Conservation (phyloP, 352 stramenopile genomes). For the Phytophthora foliorum region DNA sequence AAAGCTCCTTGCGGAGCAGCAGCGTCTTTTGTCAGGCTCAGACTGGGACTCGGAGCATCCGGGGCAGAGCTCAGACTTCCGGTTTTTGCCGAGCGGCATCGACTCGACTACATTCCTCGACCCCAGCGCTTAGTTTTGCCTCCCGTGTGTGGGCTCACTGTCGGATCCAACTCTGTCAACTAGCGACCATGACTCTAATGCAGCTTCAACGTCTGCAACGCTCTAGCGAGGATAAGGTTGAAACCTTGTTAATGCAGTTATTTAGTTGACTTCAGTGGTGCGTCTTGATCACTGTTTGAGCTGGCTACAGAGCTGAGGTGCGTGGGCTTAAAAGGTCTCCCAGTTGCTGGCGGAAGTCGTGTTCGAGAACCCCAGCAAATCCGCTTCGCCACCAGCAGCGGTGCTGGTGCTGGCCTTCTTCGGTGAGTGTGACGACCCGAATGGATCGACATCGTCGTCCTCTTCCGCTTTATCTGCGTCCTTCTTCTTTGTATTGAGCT, state of each 20-base stretch:
- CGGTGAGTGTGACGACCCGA: conserved; percentile 23
- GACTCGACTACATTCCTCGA: background rate
- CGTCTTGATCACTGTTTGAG: no score
- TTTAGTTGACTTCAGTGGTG: background rate
- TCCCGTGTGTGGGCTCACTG: conserved; percentile 19
- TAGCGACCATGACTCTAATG: conserved; percentile 2
- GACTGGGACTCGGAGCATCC: background rate
- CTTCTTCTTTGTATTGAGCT: conserved; percentile 74
- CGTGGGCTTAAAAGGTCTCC: conserved; percentile 63
- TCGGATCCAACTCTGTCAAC: conserved; percentile 14
- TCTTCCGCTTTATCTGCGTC: conserved; percentile 50
- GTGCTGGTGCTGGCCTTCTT: conserved; percentile 37
- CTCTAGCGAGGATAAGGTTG: background rate
- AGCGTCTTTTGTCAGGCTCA: conserved; percentile 18
- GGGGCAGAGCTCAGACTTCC: conserved; percentile 15
- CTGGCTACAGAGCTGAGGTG: background rate
- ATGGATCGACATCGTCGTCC: conserved; percentile 39
- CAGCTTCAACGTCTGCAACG: conserved; percentile 14
- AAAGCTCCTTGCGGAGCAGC: conserved; percentile 33
- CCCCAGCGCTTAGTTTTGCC: conserved; percentile 8
- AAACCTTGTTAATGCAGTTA: conserved; percentile 10
- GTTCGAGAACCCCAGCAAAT: conserved; percentile 53
- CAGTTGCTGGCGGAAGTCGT: conserved; percentile 47
- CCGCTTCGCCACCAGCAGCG: conserved; percentile 25
- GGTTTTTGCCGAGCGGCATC: conserved; percentile 26